Evolutionary conservation across 768 basidiomycete species (phyloP).

Genomic region (Leccinum broughii): DNA sequence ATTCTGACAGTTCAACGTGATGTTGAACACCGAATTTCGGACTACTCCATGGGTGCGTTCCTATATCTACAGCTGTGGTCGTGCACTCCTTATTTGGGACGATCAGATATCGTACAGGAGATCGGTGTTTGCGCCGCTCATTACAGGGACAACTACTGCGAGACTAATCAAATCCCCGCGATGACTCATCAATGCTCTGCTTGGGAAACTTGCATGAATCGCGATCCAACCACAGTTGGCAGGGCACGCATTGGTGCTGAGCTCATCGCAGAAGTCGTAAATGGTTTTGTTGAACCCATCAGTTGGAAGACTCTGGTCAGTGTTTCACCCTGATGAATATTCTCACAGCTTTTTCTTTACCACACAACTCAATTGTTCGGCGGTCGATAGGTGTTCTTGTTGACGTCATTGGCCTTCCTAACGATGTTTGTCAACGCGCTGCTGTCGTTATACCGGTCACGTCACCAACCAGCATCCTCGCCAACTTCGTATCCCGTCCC

Average conservation of each 20-base stretch:
- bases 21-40: slow-evolving; percentile 82
- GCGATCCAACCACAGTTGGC: slow-evolving; percentile 86
- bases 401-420: slow-evolving; percentile 74
- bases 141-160: slow-evolving; percentile 84
- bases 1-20: slow-evolving; percentile 89
- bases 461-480: slow-evolving; percentile 50
- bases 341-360: slow-evolving; percentile 11
- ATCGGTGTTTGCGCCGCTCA: slow-evolving; percentile 83
- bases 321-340: slow-evolving; percentile 15
- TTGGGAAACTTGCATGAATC: slow-evolving; percentile 96
- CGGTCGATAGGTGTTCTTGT: slow-evolving; percentile 57
- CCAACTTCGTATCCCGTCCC: slow-evolving; percentile 40
- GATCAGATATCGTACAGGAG: slow-evolving; percentile 85
- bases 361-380: slow-evolving; percentile 19
- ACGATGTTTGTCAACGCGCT: slow-evolving; percentile 82
- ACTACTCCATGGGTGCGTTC: slow-evolving; percentile 79
- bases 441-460: slow-evolving; percentile 73
- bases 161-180: slow-evolving; percentile 73
- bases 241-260: slow-evolving; percentile 91
- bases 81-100: slow-evolving; percentile 22
- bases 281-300: slow-evolving; percentile 95
- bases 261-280: slow-evolving; percentile 93
- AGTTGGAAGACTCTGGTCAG: slow-evolving; percentile 95
- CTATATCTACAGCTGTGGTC: slow-evolving; percentile 12
- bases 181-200: slow-evolving; percentile 83